Conservation (phyloP, 2,329 filamentous ascomycete genomes). For the Fusarium mexicanum region DNA sequence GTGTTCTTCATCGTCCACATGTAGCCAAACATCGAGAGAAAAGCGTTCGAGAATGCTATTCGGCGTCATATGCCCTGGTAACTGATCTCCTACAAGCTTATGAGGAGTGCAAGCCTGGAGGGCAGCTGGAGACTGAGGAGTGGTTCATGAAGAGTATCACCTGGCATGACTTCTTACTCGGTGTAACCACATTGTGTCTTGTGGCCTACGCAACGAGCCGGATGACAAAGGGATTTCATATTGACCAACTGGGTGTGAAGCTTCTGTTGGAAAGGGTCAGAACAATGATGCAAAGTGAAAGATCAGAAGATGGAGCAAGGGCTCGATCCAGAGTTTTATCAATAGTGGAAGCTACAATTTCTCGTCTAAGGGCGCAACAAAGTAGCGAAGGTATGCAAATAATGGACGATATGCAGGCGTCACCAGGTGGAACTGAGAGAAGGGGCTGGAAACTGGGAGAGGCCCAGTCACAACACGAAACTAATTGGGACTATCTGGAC, state of each 20-base stretch:
- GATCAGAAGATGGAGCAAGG: not conserved
- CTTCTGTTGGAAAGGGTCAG: not conserved
- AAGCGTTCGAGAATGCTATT: not conserved
- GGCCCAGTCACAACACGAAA: not conserved
- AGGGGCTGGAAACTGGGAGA: not conserved
- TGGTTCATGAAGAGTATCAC: not conserved
- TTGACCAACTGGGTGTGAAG: not conserved
- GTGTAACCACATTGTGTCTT: not conserved
- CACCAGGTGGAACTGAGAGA: not conserved
- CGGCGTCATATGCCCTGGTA: not conserved
- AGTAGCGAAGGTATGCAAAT: not conserved
- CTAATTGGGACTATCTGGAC: not conserved
- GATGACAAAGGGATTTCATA: fast-evolving
- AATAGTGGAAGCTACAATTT: not conserved
- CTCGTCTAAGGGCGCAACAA: not conserved
- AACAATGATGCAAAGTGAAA: not conserved
- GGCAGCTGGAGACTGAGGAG: not conserved
- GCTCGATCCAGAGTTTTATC: not conserved
- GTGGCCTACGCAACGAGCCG: not conserved
- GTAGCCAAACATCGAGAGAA: not conserved
- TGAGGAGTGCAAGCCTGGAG: not conserved
- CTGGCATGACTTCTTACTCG: not conserved
- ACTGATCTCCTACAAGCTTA: not conserved
- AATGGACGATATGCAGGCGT: not conserved
- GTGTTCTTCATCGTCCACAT: not conserved